A percentile compares a stretch with the other conserved stretches of the same genome.
Conservation (phyloP, 305 asterid genomes). For the Fraxinus latifolia region DNA sequence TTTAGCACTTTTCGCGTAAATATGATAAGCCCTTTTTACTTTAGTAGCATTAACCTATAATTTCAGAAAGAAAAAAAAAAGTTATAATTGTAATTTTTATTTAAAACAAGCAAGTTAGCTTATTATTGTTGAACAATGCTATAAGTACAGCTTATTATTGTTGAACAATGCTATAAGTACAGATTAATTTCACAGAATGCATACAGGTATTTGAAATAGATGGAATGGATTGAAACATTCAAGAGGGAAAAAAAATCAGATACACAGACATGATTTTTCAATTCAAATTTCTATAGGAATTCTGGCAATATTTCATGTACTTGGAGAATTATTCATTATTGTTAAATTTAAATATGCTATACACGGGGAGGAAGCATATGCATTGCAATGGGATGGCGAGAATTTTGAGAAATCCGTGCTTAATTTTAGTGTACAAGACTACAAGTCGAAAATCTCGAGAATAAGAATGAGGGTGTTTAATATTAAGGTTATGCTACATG, state of each 20-base stretch:
- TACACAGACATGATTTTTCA: no score
- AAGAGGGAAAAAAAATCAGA: no score
- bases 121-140: slow-evolving; percentile 17
- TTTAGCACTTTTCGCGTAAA: background rate
- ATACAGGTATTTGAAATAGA: no score
- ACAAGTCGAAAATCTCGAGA: slow-evolving; percentile 27
- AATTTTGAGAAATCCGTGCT: slow-evolving; percentile 42
- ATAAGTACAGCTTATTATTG: slow-evolving; percentile 15
- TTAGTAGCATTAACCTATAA: background rate
- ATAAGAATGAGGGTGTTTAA: slow-evolving; percentile 5
- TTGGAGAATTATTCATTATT: slow-evolving; percentile 15
- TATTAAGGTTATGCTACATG: background rate
- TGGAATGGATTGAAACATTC: no score
- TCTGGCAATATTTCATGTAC: no score
- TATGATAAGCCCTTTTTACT: background rate
- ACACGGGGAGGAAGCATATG: slow-evolving; percentile 78
- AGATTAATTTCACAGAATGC: no score
- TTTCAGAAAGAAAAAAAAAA: no score
- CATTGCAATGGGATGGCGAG: slow-evolving; percentile 71
- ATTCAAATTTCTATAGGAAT: no score
- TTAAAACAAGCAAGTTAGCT: no score
- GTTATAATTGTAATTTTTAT: no score
- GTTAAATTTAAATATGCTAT: slow-evolving; percentile 42
- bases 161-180: background rate
- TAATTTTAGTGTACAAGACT: slow-evolving; percentile 24